phyloP scores from a whole-genome alignment of 2,329 filamentous ascomycete genomes.

The Sporothrix euskadiensis region DNA sequence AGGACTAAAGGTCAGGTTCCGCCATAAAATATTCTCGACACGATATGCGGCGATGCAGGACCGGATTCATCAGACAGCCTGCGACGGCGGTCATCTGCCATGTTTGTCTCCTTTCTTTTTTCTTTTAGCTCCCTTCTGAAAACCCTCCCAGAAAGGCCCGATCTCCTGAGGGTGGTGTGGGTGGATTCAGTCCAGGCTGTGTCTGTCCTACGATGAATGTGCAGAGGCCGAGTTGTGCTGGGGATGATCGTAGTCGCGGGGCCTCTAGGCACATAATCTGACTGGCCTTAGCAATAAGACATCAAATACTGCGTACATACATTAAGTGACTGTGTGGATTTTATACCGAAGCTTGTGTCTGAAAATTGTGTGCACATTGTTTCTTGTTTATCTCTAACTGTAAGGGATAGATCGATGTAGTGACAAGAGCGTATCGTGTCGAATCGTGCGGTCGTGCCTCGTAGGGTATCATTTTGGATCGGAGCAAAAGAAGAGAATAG shows the following conservation, averaged over 20 bases:
- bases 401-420: not conserved
- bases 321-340: not conserved
- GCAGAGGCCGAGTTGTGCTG: not conserved
- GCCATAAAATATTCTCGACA: not conserved
- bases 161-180: not conserved
- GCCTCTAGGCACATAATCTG: not conserved
- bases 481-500: not conserved
- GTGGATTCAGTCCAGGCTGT: not conserved
- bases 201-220: not conserved
- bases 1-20: not conserved
- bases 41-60: not conserved
- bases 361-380: not conserved
- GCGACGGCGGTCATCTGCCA: constrained; percentile 1
- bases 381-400: not conserved
- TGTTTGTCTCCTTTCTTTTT: not conserved
- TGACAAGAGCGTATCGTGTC: not conserved
- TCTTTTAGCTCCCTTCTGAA: too few relatives aligned
- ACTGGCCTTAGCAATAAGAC: not conserved
- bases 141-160: not conserved
- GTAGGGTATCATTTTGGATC: constrained; percentile 1
- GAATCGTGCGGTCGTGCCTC: not conserved
- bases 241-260: not conserved
- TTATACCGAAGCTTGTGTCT: not conserved
- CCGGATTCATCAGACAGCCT: not conserved
- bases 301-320: not conserved